Evolutionary conservation across 768 basidiomycete species (phyloP), one percentile per base, ranked within the genome.

Genomic region (Agrocybe chaxingu): DNA sequence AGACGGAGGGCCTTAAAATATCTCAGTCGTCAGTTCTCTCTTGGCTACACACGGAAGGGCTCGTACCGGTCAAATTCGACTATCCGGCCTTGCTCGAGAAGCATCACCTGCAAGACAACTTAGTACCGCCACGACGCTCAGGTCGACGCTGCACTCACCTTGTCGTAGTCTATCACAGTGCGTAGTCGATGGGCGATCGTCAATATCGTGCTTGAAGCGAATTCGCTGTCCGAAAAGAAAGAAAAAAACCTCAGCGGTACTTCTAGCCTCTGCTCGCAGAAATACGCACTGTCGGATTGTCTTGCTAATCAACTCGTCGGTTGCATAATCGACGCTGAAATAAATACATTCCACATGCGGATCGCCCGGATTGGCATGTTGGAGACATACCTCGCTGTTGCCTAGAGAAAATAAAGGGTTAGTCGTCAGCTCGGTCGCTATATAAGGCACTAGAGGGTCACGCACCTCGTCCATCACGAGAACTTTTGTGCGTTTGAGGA

Each of bases 241-340:
- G n/a, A n/a, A 89, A 92, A 3, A 92, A 59, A 91, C 88, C 61
- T 92, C 91, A 0, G 92, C 92, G 18, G 87, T 64, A 89, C 88
- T 62, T 89, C 87, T 39, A 88, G 87, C 54, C 80, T 82, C 13
- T n/a, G 24, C 3, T 30, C 16, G 16, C 11, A 24, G 40, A 45
- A 24, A 44, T 34, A 70, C 84, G 62, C 61, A 91, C 89, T 84
- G 81, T 70, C 87, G 70, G 39, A 91, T 91, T 3, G 88, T 89
- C 62, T 86, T 86, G 34, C 85, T 77, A 57, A 91, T 94, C 3
- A 93, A 74, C 61, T 92, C 90, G 62, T 95, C 92, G 0, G 92
- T 93, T 16, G 89, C 89, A 63, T 92, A 89, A 63, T 91, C 89
- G 42, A 90, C 89, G 54, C 82, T 84, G n/a, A 13, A 41, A 45